Evolutionary conservation across 495 filamentous ascomycete genomes (phyloP), one percentile per base, ranked within the genome.

Genomic region (Aspergillus bridgeri): DNA sequence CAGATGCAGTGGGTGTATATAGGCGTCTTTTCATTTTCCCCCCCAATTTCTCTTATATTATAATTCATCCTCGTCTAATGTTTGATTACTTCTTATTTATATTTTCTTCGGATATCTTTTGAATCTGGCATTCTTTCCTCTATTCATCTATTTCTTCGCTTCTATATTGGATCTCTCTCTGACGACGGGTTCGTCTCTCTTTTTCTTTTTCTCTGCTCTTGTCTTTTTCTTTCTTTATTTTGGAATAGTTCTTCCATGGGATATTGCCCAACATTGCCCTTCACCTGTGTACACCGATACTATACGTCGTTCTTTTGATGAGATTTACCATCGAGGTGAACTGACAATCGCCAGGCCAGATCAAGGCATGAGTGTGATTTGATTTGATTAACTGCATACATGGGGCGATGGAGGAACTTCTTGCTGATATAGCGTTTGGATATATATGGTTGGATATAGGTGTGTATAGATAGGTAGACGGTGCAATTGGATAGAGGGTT

Each of bases 1-100:
- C 45, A 47, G 45, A 47, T 47, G 45, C 45, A 47, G 45, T 38
- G 33, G 33, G 33, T 38, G 33, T 38, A 38, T 38, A 38, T 38
- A 38, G 33, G 33, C 33, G 33, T 38, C 33, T 38, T 38, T 38
- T 38, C 5, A 15, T 15, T 38, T 38, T 15, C 5, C 17, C 33
- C 17, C 3, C 11, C 6, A 1, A 29, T 29, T 29, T 29, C 33
- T 38, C 33, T 15, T 38, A 15, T 38, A 2, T 38, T 38, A 38
- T 38, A 38, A 15, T 15, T 15, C 13, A 2, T 15, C 33, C 9
- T 38, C 33, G 1, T 38, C 33, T 38, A 38, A 38, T 15, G 9
- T 8, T 38, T 15, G 33, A 38, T 38, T 38, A 2, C 5, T 15
- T 38, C 13, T 38, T 38, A 13, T 15, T 11, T 38, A 15, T 15